Evolutionary conservation across 1,284 basidiomycete genomes (phyloP).

Genomic region (Wallemia mellicola): DNA sequence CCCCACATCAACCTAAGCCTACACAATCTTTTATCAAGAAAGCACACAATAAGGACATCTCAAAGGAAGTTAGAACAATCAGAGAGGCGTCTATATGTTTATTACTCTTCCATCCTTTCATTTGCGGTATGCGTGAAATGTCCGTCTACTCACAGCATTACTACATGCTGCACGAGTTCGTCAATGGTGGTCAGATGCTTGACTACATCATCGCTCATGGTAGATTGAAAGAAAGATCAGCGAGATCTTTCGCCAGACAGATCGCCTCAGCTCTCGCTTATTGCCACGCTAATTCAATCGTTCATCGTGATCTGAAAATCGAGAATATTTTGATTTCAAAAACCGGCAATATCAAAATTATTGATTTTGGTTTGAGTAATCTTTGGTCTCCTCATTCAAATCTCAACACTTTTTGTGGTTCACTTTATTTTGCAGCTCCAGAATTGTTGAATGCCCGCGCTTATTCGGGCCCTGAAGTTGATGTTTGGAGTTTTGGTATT

Average conservation of each 20-base stretch:
- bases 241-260: conserved; percentile 85
- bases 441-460: conserved; percentile 86
- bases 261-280: conserved; percentile 88
- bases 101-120: conserved; percentile 87
- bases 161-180: conserved; percentile 97
- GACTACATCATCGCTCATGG: conserved; percentile 99
- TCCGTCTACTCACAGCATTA: conserved; percentile 84
- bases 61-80: conserved; percentile 82
- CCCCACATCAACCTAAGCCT: conserved; percentile 12
- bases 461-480: conserved; percentile 91
- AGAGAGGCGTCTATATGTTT: conserved; percentile 81
- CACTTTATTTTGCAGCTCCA: conserved; percentile 89
- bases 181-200: conserved; percentile 96
- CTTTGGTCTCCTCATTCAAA: conserved; percentile 61
- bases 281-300: conserved; percentile 88
- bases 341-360: conserved; percentile 97
- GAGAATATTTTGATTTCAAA: conserved; percentile 98
- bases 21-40: conserved; percentile 34
- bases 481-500: conserved; percentile 96
- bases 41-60: conserved; percentile 54
- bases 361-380: conserved; percentile 95
- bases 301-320: conserved; percentile 94
- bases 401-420: conserved; percentile 85
- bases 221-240: conserved; percentile 73
- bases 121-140: conserved; percentile 98